Evolutionary conservation across 345 rosid genomes (phyloP).

Genomic region (Turnera subulata): DNA sequence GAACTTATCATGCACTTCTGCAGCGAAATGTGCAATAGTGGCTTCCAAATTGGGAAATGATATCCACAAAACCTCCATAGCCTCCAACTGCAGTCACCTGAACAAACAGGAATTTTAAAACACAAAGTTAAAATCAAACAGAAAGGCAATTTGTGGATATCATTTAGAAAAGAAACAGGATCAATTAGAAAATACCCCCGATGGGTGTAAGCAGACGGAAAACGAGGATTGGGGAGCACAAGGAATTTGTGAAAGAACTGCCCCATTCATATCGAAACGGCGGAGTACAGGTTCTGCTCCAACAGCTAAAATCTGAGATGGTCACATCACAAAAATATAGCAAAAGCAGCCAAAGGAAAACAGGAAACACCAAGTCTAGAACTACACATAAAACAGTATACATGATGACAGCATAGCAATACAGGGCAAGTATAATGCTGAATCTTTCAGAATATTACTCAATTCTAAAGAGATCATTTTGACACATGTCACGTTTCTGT

Average conservation of each 20-base stretch:
- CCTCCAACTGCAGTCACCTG: conserved; percentile 87
- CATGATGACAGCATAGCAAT: too few species aligned
- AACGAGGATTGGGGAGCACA: conserved; percentile 85
- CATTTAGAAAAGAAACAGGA: conserved; percentile 11
- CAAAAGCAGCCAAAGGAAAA: background rate
- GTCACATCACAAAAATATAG: conserved; percentile 10
- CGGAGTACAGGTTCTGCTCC: conserved; percentile 76
- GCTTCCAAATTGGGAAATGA: conserved; percentile 89
- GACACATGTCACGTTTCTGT: too few species aligned
- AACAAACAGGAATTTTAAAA: background rate
- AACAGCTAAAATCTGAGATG: conserved; percentile 72
- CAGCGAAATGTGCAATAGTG: conserved; percentile 85
- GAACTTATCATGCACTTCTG: conserved; percentile 18
- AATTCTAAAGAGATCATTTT: too few species aligned
- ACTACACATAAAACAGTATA: background rate
- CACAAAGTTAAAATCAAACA: background rate
- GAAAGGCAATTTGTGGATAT: too few species aligned
- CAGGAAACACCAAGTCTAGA: background rate
- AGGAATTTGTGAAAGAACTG: conserved; percentile 64
- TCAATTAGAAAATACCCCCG: conserved; percentile 38
- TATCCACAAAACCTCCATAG: conserved; percentile 83
- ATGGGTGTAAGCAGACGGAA: conserved; percentile 68
- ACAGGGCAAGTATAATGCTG: too few species aligned
- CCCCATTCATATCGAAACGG: conserved; percentile 72
- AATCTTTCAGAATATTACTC: too few species aligned